Evolutionary conservation across 1,139 yeast species (phyloP), one percentile per base, ranked within the genome.

Genomic region (Magnusiomyces ingens): DNA sequence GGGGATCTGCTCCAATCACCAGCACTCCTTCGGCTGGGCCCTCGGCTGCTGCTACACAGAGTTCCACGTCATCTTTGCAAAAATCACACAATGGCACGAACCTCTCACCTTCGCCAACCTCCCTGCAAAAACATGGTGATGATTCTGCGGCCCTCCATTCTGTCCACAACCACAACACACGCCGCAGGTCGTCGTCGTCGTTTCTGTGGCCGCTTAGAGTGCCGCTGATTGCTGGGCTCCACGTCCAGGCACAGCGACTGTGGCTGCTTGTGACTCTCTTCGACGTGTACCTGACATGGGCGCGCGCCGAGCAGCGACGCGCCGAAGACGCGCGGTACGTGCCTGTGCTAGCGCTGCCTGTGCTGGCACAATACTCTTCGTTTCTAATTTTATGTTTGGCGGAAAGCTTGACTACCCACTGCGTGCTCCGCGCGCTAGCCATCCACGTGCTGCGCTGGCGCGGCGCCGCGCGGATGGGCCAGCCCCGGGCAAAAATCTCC

Each of bases 241-340:
- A 64, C 65, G 50, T 64, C 2, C 62, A 62, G 22, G 64, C 69
- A 2, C 52, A 62, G 32, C 73, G 95, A 40, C 71, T 87, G 48
- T 72, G 87, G 61, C 63, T 85, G 2, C 73, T 93, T 53, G 75
- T 86, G 53, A 72, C 88, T 0, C 74, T 94, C n/a, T 89, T 91
- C 62, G 97, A 93, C 59, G 95, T 93, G 8, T 94, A 93, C 65
- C 71, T 93, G 52, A 82, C 82, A 1, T 93, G 99, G 98, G 96
- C 96, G 0, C 81, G 85, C 52, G 91, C 86, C 58, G 99, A 93
- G 66, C 81, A 80, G 59, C 58, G 60, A 40, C 49, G 49, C 3
- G 22, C 29, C 11, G 32, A 38, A 53, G 18, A 54, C 52, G 11
- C 64, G 64, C 15, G 43, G 19, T 46, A 36, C 19, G 17, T 19